Evolutionary conservation across 2,329 filamentous ascomycete species (phyloP), one percentile per base, ranked within the genome.

Genomic region (Parastagonospora avenae): DNA sequence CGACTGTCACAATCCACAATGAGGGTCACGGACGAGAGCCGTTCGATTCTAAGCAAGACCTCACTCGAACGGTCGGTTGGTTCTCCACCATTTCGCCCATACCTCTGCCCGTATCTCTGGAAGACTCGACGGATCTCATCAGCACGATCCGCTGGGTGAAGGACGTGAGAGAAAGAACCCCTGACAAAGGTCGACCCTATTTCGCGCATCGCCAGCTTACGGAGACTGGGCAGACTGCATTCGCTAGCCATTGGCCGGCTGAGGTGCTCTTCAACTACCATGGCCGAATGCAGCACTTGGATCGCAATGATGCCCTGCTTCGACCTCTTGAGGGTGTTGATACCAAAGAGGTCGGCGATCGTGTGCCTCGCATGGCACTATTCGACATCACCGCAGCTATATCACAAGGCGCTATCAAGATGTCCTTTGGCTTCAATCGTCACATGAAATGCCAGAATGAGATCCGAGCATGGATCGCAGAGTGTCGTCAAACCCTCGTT

Each of bases 11-110:
- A 0, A 74, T 81, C 37, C 77, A 76, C 55, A 80, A 79, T 24
- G 79, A 81, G 61, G 77, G 78, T 0, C 79, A 81, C 40, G 79
- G 79, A 7, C 67, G 79, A 33, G 78, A 80, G 57, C 66, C 74
- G 0, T 80, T 78, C 71, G 72, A 79, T 42, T 42, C 69, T 0
- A 70, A 70, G 2, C 75, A 81, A 41, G 79, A 81, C 41, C 71
- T 81, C 4, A 79, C 78, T 2, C 72, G 77, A 5, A 81, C 79
- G 1, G 72, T 81, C 2, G 79, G 79, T 6, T 82, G 79, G 79
- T 82, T 81, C 51, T 81, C 79, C 0, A 77, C 77, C 7, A 42
- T 72, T 10, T 59, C 59, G 7, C 68, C 69, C 1, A 64, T 72
- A 4, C 51, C 60, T 49, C 48, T 71, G 4, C 65, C 66, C 8